These are phyloP conservation scores for Penicillium olsonii DNA, from an alignment of 2,329 filamentous ascomycete genomes.

Conservation along the genomic window DNA sequence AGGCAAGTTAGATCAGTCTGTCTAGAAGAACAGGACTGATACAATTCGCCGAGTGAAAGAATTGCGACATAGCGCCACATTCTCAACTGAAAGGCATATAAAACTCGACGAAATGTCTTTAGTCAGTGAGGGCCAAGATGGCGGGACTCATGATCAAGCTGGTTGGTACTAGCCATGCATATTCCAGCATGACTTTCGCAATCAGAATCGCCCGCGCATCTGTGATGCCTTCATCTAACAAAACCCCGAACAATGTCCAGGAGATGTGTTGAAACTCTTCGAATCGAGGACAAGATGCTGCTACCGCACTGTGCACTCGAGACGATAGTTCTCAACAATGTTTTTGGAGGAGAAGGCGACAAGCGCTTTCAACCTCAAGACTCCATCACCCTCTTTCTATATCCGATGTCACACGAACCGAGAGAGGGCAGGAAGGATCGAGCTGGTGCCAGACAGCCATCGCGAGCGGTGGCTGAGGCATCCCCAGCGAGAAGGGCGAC, in stretches of 20 bases:
- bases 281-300: conserved; percentile 17
- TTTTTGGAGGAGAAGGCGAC: conserved; percentile 71
- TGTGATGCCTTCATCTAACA: conserved; percentile 69
- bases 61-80: conserved; percentile 89
- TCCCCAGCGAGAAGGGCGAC: conserved; percentile 82
- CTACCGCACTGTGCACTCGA: conserved; percentile 15
- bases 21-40: conserved; percentile 64
- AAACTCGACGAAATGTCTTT: conserved; percentile 81
- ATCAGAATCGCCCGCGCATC: conserved; percentile 28
- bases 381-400: conserved; percentile 64
- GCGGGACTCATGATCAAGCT: conserved; percentile 3
- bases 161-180: conserved; percentile 28
- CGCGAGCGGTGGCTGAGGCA: conserved; percentile 37
- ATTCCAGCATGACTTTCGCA: conserved; percentile 32
- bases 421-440: conserved; percentile 65
- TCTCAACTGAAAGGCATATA: conserved; percentile 70
- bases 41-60: conserved; percentile 79
- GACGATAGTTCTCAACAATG: conserved; percentile 61
- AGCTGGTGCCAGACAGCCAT: conserved; percentile 64
- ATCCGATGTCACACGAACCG: conserved; percentile 36
- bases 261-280: conserved; percentile 54
- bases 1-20: conserved; percentile 73
- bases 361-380: conserved; percentile 73
- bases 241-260: conserved; percentile 63
- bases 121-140: conserved; percentile 66